These are phyloP conservation scores for Saccharomycopsis crataegensis DNA, from an alignment of 1,139 yeast species.

Conservation along the genomic window DNA sequence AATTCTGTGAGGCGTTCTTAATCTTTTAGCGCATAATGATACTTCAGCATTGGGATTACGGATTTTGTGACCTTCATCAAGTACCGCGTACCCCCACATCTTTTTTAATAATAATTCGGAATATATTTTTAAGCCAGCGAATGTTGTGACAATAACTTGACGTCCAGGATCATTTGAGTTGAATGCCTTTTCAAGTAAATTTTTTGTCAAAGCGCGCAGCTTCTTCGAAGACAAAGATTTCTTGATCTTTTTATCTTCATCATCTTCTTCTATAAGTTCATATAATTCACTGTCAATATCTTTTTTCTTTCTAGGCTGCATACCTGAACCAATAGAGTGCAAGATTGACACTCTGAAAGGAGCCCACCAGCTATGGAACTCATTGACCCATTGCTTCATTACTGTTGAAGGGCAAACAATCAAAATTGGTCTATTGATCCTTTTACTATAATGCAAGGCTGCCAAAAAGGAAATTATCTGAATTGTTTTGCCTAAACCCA, in stretches of 20 bases:
- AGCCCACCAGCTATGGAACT: conserved; percentile 98
- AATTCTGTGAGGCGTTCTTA: conserved; percentile 73
- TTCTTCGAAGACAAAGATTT: conserved; percentile 25
- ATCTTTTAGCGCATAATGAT: conserved; percentile 74
- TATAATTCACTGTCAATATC: conserved; percentile 41
- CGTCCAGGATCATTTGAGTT: conserved; percentile 63
- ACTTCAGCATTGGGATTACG: conserved; percentile 91
- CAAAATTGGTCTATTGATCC: conserved; percentile 67
- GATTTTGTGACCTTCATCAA: conserved; percentile 96
- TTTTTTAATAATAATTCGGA: conserved; percentile 58
- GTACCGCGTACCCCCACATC: conserved; percentile 83
- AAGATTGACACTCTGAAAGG: conserved; percentile 78
- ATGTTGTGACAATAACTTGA: conserved; percentile 84
- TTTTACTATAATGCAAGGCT: conserved; percentile 76
- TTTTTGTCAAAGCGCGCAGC: conserved; percentile 22
- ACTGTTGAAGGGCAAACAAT: conserved; percentile 97
- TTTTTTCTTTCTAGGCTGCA: conserved; percentile 43
- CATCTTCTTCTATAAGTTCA: conserved; percentile 38
- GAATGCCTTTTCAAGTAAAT: conserved; percentile 29
- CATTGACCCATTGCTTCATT: conserved; percentile 92
- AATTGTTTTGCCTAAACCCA: conserved; percentile 95
- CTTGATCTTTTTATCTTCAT: conserved; percentile 27
- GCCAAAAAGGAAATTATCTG: conserved; percentile 88
- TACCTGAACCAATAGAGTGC: conserved; percentile 90
- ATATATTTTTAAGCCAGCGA: conserved; percentile 81